Conservation (phyloP, 192 early-diverging fungal species). For the Backusella macrospora region DNA sequence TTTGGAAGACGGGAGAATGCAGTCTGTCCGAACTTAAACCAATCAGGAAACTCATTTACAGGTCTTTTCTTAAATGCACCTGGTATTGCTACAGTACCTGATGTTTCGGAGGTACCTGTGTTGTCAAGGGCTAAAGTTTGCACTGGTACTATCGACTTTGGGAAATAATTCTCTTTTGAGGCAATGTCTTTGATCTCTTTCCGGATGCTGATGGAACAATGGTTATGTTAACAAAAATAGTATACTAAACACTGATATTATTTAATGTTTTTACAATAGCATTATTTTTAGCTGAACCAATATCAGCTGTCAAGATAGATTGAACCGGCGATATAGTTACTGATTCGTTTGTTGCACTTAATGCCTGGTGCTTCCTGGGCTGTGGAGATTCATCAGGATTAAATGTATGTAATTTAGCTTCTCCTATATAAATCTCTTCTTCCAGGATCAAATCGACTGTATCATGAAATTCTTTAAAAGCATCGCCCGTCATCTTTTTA, state of each 20-base stretch:
- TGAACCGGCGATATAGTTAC: not conserved
- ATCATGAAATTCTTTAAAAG: conserved; percentile 4
- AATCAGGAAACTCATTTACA: not conserved
- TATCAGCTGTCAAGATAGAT: not conserved
- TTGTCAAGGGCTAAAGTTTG: no score
- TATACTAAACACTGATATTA: no score
- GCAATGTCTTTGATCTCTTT: no score
- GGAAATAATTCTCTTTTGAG: no score
- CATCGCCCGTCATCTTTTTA: not conserved
- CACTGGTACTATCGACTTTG: not conserved
- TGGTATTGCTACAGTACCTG: conserved; percentile 8
- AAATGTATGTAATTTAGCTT: conserved; percentile 2
- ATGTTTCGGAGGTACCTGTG: not conserved
- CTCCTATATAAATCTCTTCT: not conserved
- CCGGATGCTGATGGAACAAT: no score
- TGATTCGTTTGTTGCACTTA: not conserved
- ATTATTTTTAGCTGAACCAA: no score
- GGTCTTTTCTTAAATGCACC: not conserved
- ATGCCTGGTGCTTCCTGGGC: not conserved
- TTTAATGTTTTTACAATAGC: no score
- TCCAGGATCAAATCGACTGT: not conserved
- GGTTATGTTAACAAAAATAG: no score
- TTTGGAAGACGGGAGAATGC: conserved; percentile 35
- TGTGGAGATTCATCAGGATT: conserved; percentile 13
- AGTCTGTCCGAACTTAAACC: conserved; percentile 34